Conservation (phyloP, 306 rosid species). For the Rosa chinensis region DNA sequence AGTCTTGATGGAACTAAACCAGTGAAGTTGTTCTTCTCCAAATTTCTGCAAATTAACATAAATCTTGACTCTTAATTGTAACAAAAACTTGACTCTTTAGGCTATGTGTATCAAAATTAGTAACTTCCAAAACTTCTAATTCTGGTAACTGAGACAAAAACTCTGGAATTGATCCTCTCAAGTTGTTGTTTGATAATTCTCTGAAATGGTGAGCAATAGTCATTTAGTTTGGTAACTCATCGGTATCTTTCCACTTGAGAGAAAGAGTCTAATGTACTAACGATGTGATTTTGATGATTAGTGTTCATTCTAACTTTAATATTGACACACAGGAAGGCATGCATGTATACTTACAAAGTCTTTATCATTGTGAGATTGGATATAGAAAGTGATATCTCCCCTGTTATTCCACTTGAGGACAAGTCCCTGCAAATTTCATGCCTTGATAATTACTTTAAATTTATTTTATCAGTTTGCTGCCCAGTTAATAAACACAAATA, state of each 20-base stretch:
- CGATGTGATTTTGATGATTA: neutral
- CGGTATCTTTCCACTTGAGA: no score
- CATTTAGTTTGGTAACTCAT: no score
- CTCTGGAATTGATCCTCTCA: neutral
- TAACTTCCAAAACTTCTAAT: neutral
- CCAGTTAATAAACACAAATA: neutral
- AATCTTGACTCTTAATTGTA: neutral
- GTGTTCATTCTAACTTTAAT: neutral
- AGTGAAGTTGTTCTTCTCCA: constrained; percentile 42
- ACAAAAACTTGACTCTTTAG: neutral
- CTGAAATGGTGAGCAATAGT: neutral
- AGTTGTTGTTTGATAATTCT: neutral
- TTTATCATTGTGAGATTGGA: constrained; percentile 40
- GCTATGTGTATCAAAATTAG: neutral
- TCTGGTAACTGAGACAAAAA: neutral
- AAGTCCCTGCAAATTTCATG: constrained; percentile 8
- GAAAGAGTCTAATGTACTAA: neutral
- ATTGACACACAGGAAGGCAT: neutral
- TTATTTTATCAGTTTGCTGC: no score
- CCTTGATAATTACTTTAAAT: neutral
- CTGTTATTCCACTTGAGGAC: constrained; percentile 21
- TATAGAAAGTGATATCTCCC: constrained; percentile 18
- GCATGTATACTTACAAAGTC: constrained; percentile 31
- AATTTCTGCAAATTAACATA: constrained; percentile 29
- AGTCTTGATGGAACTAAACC: constrained; percentile 41